Evolutionary conservation across 164 flowering plant genomes (phyloP).

Genomic region (Chimonanthus praecox): DNA sequence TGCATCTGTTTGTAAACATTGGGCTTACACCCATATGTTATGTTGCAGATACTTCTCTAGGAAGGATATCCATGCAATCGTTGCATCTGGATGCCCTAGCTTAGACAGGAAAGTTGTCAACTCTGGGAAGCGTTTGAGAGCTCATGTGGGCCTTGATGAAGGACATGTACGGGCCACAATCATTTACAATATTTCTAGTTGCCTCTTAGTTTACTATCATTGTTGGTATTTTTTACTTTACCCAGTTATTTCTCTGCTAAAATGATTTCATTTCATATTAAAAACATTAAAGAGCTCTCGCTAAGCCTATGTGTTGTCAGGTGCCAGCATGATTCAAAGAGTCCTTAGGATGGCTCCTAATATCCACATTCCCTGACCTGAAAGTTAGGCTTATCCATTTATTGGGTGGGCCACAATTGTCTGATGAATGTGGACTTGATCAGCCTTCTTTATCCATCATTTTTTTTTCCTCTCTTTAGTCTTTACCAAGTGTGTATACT

Average conservation of each 20-base stretch:
- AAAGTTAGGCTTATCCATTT: background rate
- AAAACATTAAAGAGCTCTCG: background rate
- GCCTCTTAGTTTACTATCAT: background rate
- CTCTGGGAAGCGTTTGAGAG: conserved; percentile 85
- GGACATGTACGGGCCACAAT: conserved; percentile 49
- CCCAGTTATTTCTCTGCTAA: background rate
- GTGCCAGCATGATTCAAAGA: background rate
- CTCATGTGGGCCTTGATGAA: conserved; percentile 69
- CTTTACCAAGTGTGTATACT: no score
- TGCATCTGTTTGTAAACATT: background rate
- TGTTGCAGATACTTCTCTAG: conserved; percentile 55
- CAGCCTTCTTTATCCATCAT: no score
- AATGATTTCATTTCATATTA: no score
- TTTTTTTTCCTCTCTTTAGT: no score
- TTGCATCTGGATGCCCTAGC: conserved; percentile 80
- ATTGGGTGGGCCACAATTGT: background rate
- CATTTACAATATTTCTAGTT: background rate
- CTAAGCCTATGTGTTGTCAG: background rate
- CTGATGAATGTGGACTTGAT: background rate
- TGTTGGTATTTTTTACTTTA: background rate
- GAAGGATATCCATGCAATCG: conserved; percentile 53
- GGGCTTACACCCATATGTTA: conserved; percentile 2
- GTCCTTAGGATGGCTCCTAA: background rate
- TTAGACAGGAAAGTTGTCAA: conserved; percentile 82
- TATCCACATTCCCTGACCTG: background rate